Percentiles rank a stretch among this genome's conserved stretches.
Conservation (phyloP, 2,329 filamentous ascomycete species). For the Diaporthe aspalathi region DNA sequence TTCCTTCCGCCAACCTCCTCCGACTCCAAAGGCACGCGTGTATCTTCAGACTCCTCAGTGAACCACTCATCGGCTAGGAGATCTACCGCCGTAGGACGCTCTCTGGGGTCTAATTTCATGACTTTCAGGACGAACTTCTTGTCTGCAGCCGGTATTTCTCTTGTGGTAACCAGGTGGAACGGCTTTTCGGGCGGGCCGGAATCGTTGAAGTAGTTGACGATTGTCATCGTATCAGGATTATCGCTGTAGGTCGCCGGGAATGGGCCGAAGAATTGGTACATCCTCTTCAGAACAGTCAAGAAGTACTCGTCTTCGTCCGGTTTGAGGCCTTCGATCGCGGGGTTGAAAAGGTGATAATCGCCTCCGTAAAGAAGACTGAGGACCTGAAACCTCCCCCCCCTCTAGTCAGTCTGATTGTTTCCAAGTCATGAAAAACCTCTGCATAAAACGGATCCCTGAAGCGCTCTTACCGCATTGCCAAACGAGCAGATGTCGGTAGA, state of each 20-base stretch:
- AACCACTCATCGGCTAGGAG: constrained; percentile 45
- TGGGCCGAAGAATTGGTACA: constrained; percentile 40
- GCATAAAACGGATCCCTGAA: too few species aligned
- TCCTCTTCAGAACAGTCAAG: constrained; percentile 43
- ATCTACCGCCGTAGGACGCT: constrained; percentile 43
- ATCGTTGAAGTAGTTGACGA: constrained; percentile 14
- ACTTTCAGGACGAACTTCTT: constrained; percentile 43
- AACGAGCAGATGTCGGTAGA: constrained; percentile 47
- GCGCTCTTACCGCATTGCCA: constrained; percentile 40
- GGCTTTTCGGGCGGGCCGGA: constrained; percentile 34
- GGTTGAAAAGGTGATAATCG: constrained; percentile 45
- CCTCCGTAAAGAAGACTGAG: constrained; percentile 45
- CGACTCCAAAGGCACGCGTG: background rate
- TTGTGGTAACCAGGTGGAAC: constrained; percentile 39
- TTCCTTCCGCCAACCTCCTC: too few species aligned
- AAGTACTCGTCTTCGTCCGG: constrained; percentile 43
- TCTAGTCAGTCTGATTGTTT: constrained; percentile 10
- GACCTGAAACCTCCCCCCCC: constrained; percentile 34
- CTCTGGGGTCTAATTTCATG: constrained; percentile 45
- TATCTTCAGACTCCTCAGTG: constrained; percentile 38
- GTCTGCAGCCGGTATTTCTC: constrained; percentile 43
- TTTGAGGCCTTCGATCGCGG: constrained; percentile 37
- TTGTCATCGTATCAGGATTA: background rate
- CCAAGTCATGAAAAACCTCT: too few species aligned
- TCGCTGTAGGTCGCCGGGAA: background rate